phyloP scores from a whole-genome alignment of 768 basidiomycete species.

The Coprinellus micaceus region DNA sequence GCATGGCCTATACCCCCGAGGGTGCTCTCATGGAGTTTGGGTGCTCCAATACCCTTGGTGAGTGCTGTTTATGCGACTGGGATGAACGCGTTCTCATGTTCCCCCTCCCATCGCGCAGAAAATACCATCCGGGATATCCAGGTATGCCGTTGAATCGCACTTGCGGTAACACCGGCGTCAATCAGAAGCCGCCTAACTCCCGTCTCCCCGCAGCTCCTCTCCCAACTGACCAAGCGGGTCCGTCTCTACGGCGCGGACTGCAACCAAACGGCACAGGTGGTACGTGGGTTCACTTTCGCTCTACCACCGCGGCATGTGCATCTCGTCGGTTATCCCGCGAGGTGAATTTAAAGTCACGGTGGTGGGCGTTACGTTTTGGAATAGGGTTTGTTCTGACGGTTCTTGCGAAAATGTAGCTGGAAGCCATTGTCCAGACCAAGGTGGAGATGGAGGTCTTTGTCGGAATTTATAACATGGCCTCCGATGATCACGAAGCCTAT shows the following conservation, averaged over 20 bases:
- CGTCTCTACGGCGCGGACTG: slow-evolving; percentile 87
- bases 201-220: slow-evolving; percentile 52
- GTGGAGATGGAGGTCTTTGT: slow-evolving; percentile 80
- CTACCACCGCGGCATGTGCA: too few relatives aligned
- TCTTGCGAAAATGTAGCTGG: slow-evolving; percentile 43
- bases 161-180: not conserved
- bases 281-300: slow-evolving; percentile 28
- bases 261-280: slow-evolving; percentile 75
- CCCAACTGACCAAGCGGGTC: slow-evolving; percentile 76
- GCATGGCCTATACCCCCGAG: slow-evolving; percentile 81
- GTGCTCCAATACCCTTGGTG: slow-evolving; percentile 56
- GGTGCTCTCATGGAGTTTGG: slow-evolving; percentile 57
- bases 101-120: too few relatives aligned
- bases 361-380: too few relatives aligned
- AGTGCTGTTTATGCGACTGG: slow-evolving; percentile 11
- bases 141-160: slow-evolving; percentile 31
- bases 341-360: too few relatives aligned
- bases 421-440: slow-evolving; percentile 87
- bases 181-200: not conserved
- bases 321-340: too few relatives aligned
- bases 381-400: not conserved
- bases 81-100: too few relatives aligned
- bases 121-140: slow-evolving; percentile 69
- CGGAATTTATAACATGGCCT: slow-evolving; percentile 61
- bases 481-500: slow-evolving; percentile 59